phyloP scores from a whole-genome alignment of 2,329 filamentous ascomycete genomes.

The Aspergillus sp. region DNA sequence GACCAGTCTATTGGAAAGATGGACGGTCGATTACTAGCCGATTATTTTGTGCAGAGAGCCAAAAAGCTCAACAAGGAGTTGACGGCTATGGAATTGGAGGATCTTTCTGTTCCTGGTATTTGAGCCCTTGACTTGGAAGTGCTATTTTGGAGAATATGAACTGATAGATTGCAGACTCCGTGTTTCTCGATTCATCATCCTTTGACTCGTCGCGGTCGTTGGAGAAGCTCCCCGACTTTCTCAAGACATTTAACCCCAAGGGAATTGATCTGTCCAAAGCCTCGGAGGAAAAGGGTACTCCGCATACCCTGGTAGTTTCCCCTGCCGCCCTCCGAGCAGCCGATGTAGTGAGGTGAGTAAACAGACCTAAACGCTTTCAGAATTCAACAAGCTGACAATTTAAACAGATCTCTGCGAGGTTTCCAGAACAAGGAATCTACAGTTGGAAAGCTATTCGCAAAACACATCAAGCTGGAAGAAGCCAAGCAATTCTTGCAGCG shows the following conservation, averaged over 20 bases:
- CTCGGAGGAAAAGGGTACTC: constrained; percentile 64
- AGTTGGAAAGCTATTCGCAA: constrained; percentile 92
- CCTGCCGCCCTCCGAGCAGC: constrained; percentile 80
- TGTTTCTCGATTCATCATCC: constrained; percentile 73
- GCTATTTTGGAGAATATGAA: background rate
- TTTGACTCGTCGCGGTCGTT: constrained; percentile 64
- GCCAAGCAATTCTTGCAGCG: constrained; percentile 70
- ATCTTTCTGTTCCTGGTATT: constrained; percentile 73
- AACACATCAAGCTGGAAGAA: constrained; percentile 94
- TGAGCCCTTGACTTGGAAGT: background rate
- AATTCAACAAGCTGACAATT: constrained; percentile 2
- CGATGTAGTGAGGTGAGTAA: constrained; percentile 65
- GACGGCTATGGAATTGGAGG: constrained; percentile 77
- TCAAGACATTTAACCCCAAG: constrained; percentile 59
- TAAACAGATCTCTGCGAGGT: constrained; percentile 61
- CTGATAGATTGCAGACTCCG: constrained; percentile 51
- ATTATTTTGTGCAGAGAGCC: constrained; percentile 77
- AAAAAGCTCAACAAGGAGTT: constrained; percentile 74
- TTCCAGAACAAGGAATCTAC: constrained; percentile 74
- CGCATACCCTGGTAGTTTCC: constrained; percentile 86
- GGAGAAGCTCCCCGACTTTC: constrained; percentile 70
- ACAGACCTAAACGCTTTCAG: too few relatives aligned
- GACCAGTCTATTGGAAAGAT: constrained; percentile 78
- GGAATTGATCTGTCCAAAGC: constrained; percentile 58
- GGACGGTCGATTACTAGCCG: constrained; percentile 77